phyloP scores from a whole-genome alignment of 176 grass and related monocot species.

The Cenchrus fungigraminus region DNA sequence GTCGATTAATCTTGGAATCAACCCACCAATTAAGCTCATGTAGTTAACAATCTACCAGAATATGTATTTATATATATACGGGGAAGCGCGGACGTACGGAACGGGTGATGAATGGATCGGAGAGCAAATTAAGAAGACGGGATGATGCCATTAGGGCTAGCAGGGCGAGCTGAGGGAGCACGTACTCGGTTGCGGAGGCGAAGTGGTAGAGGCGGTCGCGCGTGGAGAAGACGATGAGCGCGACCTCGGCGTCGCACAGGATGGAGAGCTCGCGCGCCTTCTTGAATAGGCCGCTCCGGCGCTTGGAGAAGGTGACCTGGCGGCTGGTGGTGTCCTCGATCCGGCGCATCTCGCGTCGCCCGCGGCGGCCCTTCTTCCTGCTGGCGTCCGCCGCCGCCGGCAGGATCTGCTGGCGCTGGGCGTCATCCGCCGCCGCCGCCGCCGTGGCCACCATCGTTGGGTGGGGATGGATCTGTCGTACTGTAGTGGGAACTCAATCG shows the following conservation, averaged over 20 bases:
- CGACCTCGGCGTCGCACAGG: slow-evolving; percentile 89
- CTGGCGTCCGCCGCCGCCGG: neutral
- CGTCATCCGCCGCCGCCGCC: neutral
- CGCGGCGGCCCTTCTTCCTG: slow-evolving; percentile 38
- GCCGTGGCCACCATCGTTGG: neutral
- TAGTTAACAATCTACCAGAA: no score
- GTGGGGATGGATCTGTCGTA: neutral
- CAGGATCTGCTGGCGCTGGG: slow-evolving; percentile 4
- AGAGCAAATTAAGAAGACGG: neutral
- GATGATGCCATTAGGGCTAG: no score
- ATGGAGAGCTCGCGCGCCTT: slow-evolving; percentile 88
- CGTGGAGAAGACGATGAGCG: slow-evolving; percentile 75
- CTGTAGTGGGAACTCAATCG: neutral
- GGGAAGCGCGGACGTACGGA: no score
- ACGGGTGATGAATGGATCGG: no score
- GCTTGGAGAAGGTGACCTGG: slow-evolving; percentile 91
- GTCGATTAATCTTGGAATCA: no score
- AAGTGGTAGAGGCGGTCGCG: slow-evolving; percentile 74
- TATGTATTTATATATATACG: no score
- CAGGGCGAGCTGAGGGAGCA: neutral
- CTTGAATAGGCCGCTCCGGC: slow-evolving; percentile 73
- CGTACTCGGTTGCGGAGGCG: slow-evolving; percentile 64
- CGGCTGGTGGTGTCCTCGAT: slow-evolving; percentile 83
- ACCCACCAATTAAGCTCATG: no score
- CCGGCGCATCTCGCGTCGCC: slow-evolving; percentile 77